Evolutionary conservation across 768 basidiomycete genomes (phyloP).

Genomic region (Tulasnella sp.): DNA sequence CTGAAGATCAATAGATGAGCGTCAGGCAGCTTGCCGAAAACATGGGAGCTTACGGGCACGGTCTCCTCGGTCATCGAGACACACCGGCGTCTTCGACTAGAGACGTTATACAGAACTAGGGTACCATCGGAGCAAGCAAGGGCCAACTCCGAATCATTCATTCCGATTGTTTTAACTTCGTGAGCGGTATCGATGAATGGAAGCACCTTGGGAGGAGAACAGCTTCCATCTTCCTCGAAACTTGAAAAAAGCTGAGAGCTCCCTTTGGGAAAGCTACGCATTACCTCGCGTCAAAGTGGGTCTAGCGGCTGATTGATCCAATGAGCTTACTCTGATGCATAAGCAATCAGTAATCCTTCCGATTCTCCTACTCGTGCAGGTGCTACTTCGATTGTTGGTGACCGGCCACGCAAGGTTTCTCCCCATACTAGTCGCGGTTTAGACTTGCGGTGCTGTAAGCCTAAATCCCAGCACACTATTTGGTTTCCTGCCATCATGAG

Average conservation of each 20-base stretch:
- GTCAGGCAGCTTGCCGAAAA: not conserved
- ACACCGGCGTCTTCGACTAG: not conserved
- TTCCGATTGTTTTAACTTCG: not conserved
- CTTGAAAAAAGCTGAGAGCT: constrained; percentile 1
- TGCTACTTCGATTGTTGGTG: too few species aligned
- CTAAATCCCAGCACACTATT: constrained; percentile 7
- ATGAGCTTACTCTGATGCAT: too few species aligned
- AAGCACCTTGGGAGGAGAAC: not conserved
- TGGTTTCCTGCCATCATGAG: not conserved
- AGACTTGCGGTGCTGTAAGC: not conserved
- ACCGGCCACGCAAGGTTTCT: too few species aligned
- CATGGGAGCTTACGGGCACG: not conserved
- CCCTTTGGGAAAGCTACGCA: not conserved
- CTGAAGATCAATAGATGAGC: not conserved
- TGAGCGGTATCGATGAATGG: not conserved
- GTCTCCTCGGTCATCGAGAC: not conserved
- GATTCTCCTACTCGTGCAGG: too few species aligned
- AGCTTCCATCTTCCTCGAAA: not conserved
- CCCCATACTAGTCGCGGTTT: too few species aligned
- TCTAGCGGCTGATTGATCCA: too few species aligned
- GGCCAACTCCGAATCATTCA: not conserved
- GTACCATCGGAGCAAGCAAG: not conserved
- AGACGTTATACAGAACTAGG: not conserved
- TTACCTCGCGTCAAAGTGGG: too few species aligned
- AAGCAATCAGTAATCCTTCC: too few species aligned